A percentile compares a stretch with the other conserved stretches of the same genome.
Evolutionary conservation across 2,329 filamentous ascomycete genomes (phyloP).

Genomic region (Neurospora sp.): DNA sequence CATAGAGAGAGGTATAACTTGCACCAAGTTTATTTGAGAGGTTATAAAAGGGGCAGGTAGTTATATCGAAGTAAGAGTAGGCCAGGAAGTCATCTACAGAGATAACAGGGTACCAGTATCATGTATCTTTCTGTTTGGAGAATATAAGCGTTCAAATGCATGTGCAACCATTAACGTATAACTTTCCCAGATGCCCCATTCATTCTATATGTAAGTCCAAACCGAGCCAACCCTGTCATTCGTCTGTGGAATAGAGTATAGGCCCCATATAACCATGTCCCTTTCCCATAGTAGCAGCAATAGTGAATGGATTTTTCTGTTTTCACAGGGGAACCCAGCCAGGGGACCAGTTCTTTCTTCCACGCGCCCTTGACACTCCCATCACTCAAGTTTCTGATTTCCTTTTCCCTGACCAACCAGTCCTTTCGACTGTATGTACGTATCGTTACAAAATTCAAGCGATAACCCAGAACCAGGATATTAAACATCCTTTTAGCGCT

Average conservation of each 20-base stretch:
- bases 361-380: no score
- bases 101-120: no score
- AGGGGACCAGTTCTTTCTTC: no score
- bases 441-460: background rate
- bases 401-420: background rate
- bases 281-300: background rate
- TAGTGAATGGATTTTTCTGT: no score
- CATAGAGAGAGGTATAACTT: no score
- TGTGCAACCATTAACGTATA: background rate
- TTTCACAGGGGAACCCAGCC: no score
- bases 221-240: background rate
- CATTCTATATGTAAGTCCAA: background rate
- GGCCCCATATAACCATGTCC: background rate
- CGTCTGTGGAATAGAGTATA: background rate
- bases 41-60: no score
- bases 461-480: background rate
- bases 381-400: no score
- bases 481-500: background rate
- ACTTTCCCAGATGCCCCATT: background rate
- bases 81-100: no score
- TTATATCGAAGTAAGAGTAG: no score
- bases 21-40: no score
- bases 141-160: background rate
- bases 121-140: no score
- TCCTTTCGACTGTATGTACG: background rate